Conservation (phyloP, 2,329 filamentous ascomycete species). For the Ceratocystis destructans region DNA sequence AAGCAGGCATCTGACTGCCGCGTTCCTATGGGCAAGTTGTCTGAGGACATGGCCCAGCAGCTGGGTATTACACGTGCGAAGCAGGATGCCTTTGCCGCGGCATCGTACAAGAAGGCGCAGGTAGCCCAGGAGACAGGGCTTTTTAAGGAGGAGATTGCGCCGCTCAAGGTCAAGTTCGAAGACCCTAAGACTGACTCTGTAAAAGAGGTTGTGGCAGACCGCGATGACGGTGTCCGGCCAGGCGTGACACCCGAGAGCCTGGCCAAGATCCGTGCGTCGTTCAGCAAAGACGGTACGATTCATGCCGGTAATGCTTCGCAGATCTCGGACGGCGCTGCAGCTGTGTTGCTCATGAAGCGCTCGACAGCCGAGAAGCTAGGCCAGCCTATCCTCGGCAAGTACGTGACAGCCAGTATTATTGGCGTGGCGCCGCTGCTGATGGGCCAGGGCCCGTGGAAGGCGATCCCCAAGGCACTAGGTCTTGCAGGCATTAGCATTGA, state of each 20-base stretch:
- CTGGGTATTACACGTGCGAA: conserved; percentile 53
- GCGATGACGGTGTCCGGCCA: conserved; percentile 75
- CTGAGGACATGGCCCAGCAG: conserved; percentile 88
- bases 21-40: conserved; percentile 88
- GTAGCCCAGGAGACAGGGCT: conserved; percentile 78
- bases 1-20: conserved; percentile 87
- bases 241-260: conserved; percentile 80
- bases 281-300: conserved; percentile 82
- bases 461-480: conserved; percentile 80
- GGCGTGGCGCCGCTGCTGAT: conserved; percentile 89
- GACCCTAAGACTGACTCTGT: conserved; percentile 83
- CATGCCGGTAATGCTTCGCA: conserved; percentile 94
- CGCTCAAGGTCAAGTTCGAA: conserved; percentile 72
- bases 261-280: conserved; percentile 80
- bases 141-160: conserved; percentile 82
- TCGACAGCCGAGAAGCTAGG: conserved; percentile 77
- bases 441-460: conserved; percentile 90
- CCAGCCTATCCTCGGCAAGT: conserved; percentile 85
- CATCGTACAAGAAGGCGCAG: conserved; percentile 78
- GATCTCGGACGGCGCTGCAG: conserved; percentile 89
- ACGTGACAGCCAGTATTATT: conserved; percentile 68
- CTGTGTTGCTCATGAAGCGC: conserved; percentile 90
- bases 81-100: conserved; percentile 91
- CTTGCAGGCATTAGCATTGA: conserved; percentile 76
- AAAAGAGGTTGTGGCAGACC: conserved; percentile 66